Evolutionary conservation across 306 rosid genomes (phyloP).

Genomic region (Oxytropis ochrocephala): DNA sequence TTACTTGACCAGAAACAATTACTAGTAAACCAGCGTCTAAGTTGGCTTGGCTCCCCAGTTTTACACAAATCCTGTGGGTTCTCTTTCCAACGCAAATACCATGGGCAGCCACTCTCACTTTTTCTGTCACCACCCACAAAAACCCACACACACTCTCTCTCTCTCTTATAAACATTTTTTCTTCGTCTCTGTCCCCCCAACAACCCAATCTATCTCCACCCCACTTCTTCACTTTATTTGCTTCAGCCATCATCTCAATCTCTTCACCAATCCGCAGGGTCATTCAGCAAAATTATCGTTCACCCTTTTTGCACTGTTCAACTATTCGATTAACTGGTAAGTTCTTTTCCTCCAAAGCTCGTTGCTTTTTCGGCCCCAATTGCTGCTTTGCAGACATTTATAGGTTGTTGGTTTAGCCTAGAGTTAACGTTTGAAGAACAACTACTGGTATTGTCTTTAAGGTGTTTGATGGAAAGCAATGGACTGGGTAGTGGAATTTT

Average conservation of each 20-base stretch:
- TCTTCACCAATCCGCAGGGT: too few species aligned
- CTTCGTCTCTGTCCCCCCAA: background rate
- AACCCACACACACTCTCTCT: background rate
- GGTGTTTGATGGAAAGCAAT: slow-evolving; percentile 52
- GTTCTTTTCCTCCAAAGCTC: background rate
- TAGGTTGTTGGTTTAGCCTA: background rate
- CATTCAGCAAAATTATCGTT: background rate
- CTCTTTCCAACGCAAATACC: slow-evolving; percentile 37
- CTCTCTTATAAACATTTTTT: slow-evolving; percentile 4
- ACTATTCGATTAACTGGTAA: slow-evolving; percentile 25
- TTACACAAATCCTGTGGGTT: slow-evolving; percentile 38
- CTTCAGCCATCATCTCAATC: background rate
- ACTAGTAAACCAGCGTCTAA: too few species aligned
- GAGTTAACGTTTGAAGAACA: background rate
- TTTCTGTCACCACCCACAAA: slow-evolving; percentile 24
- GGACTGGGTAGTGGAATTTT: too few species aligned
- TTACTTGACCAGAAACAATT: too few species aligned
- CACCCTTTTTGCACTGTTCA: background rate
- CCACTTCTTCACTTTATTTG: too few species aligned
- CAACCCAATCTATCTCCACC: background rate
- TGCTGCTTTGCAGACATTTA: background rate
- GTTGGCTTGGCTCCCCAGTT: slow-evolving; percentile 22
- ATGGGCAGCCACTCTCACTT: slow-evolving; percentile 93
- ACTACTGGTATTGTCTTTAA: background rate
- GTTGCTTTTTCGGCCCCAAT: background rate